Evolutionary conservation across 805 yeast genomes (phyloP).

Genomic region (Yarrowia sp.): DNA sequence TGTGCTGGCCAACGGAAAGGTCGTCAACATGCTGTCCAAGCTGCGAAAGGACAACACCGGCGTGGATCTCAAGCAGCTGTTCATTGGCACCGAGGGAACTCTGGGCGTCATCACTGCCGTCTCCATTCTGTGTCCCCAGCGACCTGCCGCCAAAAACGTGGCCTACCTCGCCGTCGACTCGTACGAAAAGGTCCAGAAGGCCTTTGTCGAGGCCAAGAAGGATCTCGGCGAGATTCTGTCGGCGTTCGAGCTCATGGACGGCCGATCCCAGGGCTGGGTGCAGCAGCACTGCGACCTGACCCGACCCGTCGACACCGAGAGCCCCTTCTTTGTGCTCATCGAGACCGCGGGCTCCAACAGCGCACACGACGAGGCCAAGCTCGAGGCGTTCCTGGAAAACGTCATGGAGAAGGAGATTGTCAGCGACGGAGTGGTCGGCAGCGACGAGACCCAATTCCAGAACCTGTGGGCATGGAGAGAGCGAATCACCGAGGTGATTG

Average conservation of each 20-base stretch:
- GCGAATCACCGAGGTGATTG: constrained; percentile 86
- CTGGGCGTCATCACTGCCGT: constrained; percentile 90
- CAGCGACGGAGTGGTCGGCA: constrained; percentile 94
- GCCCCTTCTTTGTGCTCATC: constrained; percentile 88
- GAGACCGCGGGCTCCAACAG: constrained; percentile 96
- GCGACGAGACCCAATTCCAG: constrained; percentile 85
- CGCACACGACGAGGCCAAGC: constrained; percentile 90
- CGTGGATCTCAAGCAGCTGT: constrained; percentile 87
- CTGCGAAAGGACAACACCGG: constrained; percentile 96
- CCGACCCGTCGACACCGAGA: constrained; percentile 82
- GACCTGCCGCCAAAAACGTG: constrained; percentile 85
- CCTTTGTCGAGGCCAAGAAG: constrained; percentile 76
- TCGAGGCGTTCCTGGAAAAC: constrained; percentile 80
- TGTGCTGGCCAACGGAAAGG: constrained; percentile 88
- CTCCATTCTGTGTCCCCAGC: constrained; percentile 85
- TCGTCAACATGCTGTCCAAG: constrained; percentile 79
- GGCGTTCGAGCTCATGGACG: constrained; percentile 95
- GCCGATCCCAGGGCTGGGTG: constrained; percentile 58
- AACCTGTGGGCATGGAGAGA: constrained; percentile 97
- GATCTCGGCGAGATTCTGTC: constrained; percentile 86
- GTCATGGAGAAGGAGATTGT: constrained; percentile 86
- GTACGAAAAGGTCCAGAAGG: constrained; percentile 82
- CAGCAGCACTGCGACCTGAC: constrained; percentile 59
- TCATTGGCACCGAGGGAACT: constrained; percentile 94
- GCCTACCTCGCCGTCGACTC: constrained; percentile 84